These are phyloP conservation scores for Myxozyma vanderwaltii DNA, from an alignment of 805 yeast species.

Conservation along the genomic window DNA sequence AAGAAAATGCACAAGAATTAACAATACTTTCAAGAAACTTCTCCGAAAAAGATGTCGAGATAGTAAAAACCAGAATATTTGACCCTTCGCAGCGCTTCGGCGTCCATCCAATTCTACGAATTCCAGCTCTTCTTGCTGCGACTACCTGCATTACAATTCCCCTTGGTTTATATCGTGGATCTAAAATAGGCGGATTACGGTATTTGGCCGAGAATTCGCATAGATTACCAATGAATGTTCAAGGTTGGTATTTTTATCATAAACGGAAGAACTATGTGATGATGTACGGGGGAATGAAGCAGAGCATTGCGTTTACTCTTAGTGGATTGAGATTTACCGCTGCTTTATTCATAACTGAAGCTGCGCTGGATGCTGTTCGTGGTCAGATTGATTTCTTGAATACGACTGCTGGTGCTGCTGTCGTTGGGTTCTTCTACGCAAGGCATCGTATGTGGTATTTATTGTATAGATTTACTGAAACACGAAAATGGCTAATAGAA, in stretches of 20 bases:
- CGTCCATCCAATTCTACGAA: constrained; percentile 12
- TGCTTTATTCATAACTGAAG: constrained; percentile 57
- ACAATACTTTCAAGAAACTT: too few species aligned
- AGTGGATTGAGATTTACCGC: constrained; percentile 11
- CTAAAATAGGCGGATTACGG: constrained; percentile 55
- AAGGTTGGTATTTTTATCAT: constrained; percentile 89
- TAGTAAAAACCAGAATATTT: not conserved
- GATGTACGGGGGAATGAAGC: constrained; percentile 53
- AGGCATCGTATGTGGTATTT: constrained; percentile 43
- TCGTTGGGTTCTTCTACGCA: constrained; percentile 58
- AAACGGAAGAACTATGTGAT: constrained; percentile 79
- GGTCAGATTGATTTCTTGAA: constrained; percentile 61
- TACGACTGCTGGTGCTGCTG: constrained; percentile 60
- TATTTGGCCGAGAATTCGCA: constrained; percentile 82
- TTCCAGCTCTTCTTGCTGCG: constrained; percentile 12
- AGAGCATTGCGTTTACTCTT: constrained; percentile 6
- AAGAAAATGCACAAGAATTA: too few species aligned
- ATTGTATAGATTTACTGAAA: not conserved
- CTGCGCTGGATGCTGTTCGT: constrained; percentile 55
- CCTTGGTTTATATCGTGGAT: constrained; percentile 62
- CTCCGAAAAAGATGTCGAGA: not conserved
- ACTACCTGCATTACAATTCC: constrained; percentile 35
- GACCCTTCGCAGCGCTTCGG: constrained; percentile 11
- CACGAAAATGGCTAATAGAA: too few species aligned
- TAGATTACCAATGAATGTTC: constrained; percentile 70